Base-by-base conservation (phyloP, 1,284 basidiomycete genomes). In the Sporisorium exsertum region DNA sequence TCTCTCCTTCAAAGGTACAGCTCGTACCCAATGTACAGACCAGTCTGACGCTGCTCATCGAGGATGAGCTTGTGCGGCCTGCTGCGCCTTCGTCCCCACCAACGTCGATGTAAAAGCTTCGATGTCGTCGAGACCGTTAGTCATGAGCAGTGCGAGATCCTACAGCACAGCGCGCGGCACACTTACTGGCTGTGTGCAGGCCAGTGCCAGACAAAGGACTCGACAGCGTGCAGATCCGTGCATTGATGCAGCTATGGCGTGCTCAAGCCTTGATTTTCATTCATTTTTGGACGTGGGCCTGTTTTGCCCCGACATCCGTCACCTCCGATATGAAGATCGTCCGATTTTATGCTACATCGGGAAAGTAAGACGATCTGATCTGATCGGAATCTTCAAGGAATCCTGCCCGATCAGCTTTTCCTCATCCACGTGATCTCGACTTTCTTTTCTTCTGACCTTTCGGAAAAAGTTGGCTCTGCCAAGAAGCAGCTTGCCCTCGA, bases 211-310 rank as follows among this genome's bases (percentile, higher is more conserved):
- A 40, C 18, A 40, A 40, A 18, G 16, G 37, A 40, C 29, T 35
- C 35, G 13, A 15, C 35, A 35, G n/a, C 16, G 20, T 57, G 61
- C 57, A 64, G 61, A 53, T 53, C 40, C 47, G 45, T 62, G 58
- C 63, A 54, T 58, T 29, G 35, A 46, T 45, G 40, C 51, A 45
- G 50, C 68, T 49, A 72, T 72, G 69, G 69, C 69, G 69, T 72
- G 69, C 69, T 72, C 42, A 45, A 33, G 58, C 43, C 58, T 42
- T 40, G 37, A n/a, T 18, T 40, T 40, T 40, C 37, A 40, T 43
- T 37, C 16, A 10, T 32, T 29, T n/a, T 10, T 24, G 52, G 24
- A n/a, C n/a, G n/a, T n/a, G n/a, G n/a, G n/a, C n/a, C n/a, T n/a
- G n/a, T n/a, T n/a, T n/a, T n/a, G n/a, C n/a, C n/a, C 1, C 12